Percentiles rank a stretch among this genome's conserved stretches.
These are phyloP conservation scores for Fusarium subglutinans DNA, from an alignment of 2,329 filamentous ascomycete genomes.

Conservation along the genomic window DNA sequence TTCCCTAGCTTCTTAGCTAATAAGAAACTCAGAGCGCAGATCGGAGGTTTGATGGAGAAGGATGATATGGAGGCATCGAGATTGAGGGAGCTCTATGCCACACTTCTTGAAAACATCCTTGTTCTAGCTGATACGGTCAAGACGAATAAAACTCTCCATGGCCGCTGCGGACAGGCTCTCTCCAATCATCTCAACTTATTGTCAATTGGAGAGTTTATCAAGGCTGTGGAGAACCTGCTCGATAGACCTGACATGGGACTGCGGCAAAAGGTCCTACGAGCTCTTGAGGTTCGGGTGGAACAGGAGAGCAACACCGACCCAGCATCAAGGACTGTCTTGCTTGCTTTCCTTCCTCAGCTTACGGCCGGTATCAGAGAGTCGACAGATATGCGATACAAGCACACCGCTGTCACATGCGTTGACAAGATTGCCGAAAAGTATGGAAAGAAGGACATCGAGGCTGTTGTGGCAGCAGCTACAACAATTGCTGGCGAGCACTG, in stretches of 20 bases:
- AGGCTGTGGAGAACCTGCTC: conserved; percentile 84
- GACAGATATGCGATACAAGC: conserved; percentile 78
- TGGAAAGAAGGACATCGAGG: conserved; percentile 86
- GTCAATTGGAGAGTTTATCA: conserved; percentile 88
- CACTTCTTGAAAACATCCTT: conserved; percentile 72
- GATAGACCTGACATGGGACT: conserved; percentile 78
- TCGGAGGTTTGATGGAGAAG: conserved; percentile 64
- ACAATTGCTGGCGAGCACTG: conserved; percentile 81
- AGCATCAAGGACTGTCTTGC: conserved; percentile 73
- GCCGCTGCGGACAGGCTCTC: conserved; percentile 74
- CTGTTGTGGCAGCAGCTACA: conserved; percentile 77
- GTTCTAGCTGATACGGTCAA: conserved; percentile 72
- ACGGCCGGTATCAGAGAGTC: conserved; percentile 80
- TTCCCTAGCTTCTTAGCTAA: conserved; percentile 68
- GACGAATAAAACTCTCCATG: conserved; percentile 63
- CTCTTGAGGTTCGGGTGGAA: conserved; percentile 82
- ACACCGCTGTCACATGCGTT: conserved; percentile 87
- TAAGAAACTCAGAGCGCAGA: conserved; percentile 64
- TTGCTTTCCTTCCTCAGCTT: conserved; percentile 82
- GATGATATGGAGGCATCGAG: conserved; percentile 74
- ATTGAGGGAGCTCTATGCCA: conserved; percentile 74
- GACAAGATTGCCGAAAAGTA: conserved; percentile 95
- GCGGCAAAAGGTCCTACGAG: conserved; percentile 80
- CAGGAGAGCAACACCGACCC: conserved; percentile 75
- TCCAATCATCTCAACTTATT: conserved; percentile 84